Evolutionary conservation across 768 basidiomycete genomes (phyloP).

Genomic region (Leccinum arenicola): DNA sequence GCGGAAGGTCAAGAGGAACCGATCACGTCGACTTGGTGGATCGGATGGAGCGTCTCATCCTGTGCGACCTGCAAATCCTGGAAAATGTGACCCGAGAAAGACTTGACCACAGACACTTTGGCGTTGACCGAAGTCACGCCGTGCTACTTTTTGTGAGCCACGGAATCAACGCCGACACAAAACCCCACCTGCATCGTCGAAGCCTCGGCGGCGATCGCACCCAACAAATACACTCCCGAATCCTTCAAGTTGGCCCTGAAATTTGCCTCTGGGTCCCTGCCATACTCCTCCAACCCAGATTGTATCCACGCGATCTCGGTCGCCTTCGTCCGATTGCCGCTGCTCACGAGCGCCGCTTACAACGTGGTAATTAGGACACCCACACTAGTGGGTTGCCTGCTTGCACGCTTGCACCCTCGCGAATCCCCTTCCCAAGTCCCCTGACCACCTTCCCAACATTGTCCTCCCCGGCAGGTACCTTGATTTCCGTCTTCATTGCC

Average conservation of each 20-base stretch:
- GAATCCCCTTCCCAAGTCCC: constrained; percentile 39
- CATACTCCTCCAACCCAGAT: constrained; percentile 68
- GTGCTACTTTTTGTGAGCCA: constrained; percentile 45
- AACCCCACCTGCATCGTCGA: constrained; percentile 72
- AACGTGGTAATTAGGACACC: not conserved
- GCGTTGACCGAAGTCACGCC: constrained; percentile 95
- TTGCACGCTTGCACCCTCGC: constrained; percentile 43
- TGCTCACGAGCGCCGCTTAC: constrained; percentile 62
- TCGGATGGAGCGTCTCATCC: constrained; percentile 68
- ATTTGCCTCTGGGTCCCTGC: constrained; percentile 51
- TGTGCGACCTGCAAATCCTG: constrained; percentile 74
- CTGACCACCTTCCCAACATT: constrained; percentile 45
- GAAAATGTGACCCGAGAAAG: constrained; percentile 90
- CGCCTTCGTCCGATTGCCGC: constrained; percentile 79
- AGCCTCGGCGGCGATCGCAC: constrained; percentile 89
- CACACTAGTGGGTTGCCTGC: constrained; percentile 46
- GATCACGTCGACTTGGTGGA: constrained; percentile 94
- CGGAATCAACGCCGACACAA: not conserved
- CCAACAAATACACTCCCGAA: constrained; percentile 87
- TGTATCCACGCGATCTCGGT: constrained; percentile 89
- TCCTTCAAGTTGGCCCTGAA: constrained; percentile 84
- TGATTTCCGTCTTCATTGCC: constrained; percentile 67
- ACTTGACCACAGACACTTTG: constrained; percentile 89
- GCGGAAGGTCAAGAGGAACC: constrained; percentile 93
- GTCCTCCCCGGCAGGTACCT: constrained; percentile 42